Evolutionary conservation across 176 grass and related monocot genomes (phyloP).

Genomic region (Alopecurus myosuroides): DNA sequence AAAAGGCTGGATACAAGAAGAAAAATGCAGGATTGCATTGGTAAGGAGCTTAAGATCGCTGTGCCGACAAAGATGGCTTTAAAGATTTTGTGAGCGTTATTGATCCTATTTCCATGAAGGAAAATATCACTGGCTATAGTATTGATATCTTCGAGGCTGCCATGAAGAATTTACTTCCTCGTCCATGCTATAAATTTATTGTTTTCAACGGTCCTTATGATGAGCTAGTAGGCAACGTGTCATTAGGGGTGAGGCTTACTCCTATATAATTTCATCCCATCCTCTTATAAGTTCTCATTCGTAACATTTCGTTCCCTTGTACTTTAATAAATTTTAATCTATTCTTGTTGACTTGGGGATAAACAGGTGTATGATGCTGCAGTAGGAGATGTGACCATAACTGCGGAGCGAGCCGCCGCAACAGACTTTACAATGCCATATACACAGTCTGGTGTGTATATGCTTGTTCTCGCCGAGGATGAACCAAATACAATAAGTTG

Average conservation of each 20-base stretch:
- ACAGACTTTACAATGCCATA: conserved; percentile 62
- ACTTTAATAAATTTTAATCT: background rate
- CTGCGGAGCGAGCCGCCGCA: conserved; percentile 9
- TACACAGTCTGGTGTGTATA: conserved; percentile 39
- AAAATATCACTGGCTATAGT: background rate
- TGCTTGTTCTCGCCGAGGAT: conserved; percentile 37
- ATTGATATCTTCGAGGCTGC: background rate
- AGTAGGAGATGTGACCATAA: conserved; percentile 52
- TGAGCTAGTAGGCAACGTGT: background rate
- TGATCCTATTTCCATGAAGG: background rate
- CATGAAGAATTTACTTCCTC: background rate
- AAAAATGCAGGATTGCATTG: too few relatives aligned
- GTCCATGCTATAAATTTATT: background rate
- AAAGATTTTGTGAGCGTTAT: background rate
- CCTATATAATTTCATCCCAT: background rate
- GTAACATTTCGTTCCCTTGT: background rate
- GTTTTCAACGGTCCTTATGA: background rate
- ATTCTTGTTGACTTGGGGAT: background rate
- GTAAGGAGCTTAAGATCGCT: background rate
- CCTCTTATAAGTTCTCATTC: background rate
- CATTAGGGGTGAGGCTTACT: background rate
- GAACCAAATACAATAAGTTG: conserved; percentile 35
- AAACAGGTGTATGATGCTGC: conserved; percentile 25
- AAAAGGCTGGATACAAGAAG: background rate
- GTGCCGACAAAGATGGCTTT: background rate